phyloP scores from a whole-genome alignment of 2,329 filamentous ascomycete species.

The Dothideomycetidae sp. region DNA sequence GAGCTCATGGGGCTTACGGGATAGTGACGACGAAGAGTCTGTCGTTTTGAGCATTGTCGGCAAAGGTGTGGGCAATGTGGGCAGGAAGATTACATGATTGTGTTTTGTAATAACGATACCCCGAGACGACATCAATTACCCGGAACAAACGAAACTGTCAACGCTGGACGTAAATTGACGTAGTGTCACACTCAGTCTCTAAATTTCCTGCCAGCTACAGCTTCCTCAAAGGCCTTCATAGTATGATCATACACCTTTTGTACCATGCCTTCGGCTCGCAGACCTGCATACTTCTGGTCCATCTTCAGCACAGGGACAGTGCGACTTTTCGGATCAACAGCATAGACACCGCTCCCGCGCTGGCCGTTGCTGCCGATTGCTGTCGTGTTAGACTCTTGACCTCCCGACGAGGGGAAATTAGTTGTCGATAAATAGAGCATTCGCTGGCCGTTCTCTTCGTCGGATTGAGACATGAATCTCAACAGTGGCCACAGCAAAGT shows the following conservation, averaged over 20 bases:
- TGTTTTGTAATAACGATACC: slow-evolving; percentile 12
- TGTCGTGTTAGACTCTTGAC: background rate
- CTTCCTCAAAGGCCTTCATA: slow-evolving; percentile 1
- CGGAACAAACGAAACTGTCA: background rate
- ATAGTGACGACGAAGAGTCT: slow-evolving; percentile 48
- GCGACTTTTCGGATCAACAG: slow-evolving; percentile 11
- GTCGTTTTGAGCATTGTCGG: slow-evolving; percentile 86
- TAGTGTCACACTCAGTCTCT: slow-evolving; percentile 1
- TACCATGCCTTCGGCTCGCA: background rate
- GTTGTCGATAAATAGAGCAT: slow-evolving; percentile 11
- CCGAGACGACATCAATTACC: background rate
- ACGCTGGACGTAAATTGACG: too few relatives aligned
- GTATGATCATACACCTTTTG: slow-evolving; percentile 2
- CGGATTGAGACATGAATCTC: slow-evolving; percentile 8
- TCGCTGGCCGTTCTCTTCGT: slow-evolving; percentile 14
- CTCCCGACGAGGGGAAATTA: slow-evolving; percentile 7
- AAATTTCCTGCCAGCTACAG: background rate
- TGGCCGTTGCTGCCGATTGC: slow-evolving; percentile 10
- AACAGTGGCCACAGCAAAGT: slow-evolving; percentile 9
- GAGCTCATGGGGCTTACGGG: slow-evolving; percentile 78
- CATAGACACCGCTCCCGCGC: slow-evolving; percentile 14
- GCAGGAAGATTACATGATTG: slow-evolving; percentile 59
- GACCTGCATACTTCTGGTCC: slow-evolving; percentile 1
- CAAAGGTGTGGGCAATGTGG: slow-evolving; percentile 84
- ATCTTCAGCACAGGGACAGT: background rate